Conservation (phyloP, 768 basidiomycete genomes). For the Tricholoma terreum region DNA sequence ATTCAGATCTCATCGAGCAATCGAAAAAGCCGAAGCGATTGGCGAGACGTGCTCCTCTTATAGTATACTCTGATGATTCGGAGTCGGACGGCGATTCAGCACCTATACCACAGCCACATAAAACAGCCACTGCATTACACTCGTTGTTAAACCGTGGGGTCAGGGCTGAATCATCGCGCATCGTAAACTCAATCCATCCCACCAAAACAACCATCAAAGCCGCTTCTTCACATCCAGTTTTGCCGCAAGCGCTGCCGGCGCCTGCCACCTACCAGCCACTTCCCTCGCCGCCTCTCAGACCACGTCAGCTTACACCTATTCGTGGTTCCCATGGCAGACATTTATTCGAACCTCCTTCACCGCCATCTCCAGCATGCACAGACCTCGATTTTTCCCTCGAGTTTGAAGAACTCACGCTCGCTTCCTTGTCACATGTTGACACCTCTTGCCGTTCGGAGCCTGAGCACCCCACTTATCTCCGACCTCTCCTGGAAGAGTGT, state of each 20-base stretch:
- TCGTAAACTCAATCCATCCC: constrained; percentile 30
- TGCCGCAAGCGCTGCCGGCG: constrained; percentile 9
- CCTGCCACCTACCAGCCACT: constrained; percentile 18
- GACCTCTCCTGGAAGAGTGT: constrained; percentile 69
- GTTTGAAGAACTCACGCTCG: constrained; percentile 41
- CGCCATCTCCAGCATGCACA: constrained; percentile 54
- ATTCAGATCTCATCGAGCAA: constrained; percentile 20
- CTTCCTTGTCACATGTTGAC: constrained; percentile 20
- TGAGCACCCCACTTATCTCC: constrained; percentile 51
- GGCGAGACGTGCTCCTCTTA: constrained; percentile 23
- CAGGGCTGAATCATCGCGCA: constrained; percentile 13
- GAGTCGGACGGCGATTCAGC: constrained; percentile 28
- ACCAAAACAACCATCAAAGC: constrained; percentile 1
- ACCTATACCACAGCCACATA: constrained; percentile 11
- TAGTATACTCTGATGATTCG: constrained; percentile 50
- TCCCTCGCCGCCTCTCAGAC: constrained; percentile 36
- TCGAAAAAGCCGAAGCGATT: constrained; percentile 25
- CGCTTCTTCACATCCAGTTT: background rate
- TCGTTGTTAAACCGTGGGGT: constrained; percentile 9
- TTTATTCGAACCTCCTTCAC: constrained; percentile 44
- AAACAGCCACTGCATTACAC: constrained; percentile 1
- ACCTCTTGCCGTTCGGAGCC: constrained; percentile 19
- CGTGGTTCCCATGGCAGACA: constrained; percentile 39
- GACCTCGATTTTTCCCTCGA: constrained; percentile 55
- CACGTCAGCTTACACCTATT: constrained; percentile 71